A percentile compares a stretch with the other conserved stretches of the same genome.
Conservation (phyloP, 495 filamentous ascomycete genomes). For the Penicillium canescens region DNA sequence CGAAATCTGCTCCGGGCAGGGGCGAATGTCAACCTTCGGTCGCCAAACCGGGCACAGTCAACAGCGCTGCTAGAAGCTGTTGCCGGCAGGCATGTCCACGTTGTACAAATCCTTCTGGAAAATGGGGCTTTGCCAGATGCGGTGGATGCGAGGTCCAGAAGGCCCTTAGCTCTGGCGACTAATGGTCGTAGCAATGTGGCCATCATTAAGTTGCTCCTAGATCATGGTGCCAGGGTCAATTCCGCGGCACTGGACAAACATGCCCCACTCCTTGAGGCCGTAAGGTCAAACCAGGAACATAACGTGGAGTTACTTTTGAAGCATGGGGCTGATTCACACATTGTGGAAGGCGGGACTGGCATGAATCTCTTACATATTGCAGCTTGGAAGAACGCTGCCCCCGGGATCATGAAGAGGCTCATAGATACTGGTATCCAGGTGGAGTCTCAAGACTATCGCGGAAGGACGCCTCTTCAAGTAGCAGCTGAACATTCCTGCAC, state of each 20-base stretch:
- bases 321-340: conserved; percentile 1
- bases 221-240: conserved; percentile 1
- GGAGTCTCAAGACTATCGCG: background rate
- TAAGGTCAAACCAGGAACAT: conserved; percentile 2
- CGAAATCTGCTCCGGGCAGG: conserved; percentile 8
- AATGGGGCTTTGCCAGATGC: conserved; percentile 7
- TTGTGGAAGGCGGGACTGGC: background rate
- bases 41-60: background rate
- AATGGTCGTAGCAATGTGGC: background rate
- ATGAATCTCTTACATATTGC: conserved; percentile 7
- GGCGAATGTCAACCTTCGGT: conserved; percentile 6
- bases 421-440: conserved; percentile 2
- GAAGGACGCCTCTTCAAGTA: conserved; percentile 9
- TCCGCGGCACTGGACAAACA: background rate
- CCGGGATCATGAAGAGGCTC: conserved; percentile 3
- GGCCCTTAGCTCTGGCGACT: conserved; percentile 6
- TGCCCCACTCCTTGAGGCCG: background rate
- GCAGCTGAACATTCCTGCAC: conserved; percentile 4
- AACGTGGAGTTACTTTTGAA: conserved; percentile 7
- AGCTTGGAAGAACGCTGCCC: background rate
- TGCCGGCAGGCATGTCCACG: background rate
- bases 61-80: conserved; percentile 7
- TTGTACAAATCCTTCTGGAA: conserved; percentile 5
- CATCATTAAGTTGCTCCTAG: conserved; percentile 10
- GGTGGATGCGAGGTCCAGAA: conserved; percentile 1